These are phyloP conservation scores for Cladosporium cucumerinum DNA, from an alignment of 2,329 filamentous ascomycete species.

Conservation along the genomic window DNA sequence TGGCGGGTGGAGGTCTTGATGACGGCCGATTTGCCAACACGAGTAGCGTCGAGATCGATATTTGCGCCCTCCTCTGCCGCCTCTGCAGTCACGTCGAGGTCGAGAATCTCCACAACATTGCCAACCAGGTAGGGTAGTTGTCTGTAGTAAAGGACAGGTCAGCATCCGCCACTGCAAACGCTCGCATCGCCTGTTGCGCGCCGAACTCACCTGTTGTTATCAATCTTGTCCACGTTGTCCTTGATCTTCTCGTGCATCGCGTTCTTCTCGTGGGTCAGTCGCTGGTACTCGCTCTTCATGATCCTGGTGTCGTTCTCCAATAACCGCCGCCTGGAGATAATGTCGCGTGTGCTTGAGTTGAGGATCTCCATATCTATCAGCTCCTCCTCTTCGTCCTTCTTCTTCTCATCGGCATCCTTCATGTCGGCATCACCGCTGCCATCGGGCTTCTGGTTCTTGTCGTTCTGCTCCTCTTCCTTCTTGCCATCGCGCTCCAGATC, in stretches of 20 bases:
- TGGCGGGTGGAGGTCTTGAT: constrained; percentile 99
- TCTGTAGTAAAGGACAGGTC: not conserved
- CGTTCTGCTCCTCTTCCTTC: constrained; percentile 59
- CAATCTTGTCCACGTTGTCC: constrained; percentile 98
- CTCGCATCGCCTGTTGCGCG: not conserved
- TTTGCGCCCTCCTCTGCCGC: constrained; percentile 97
- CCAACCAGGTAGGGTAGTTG: constrained; percentile 98
- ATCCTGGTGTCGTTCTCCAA: constrained; percentile 97
- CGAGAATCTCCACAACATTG: constrained; percentile 95
- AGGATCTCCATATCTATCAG: constrained; percentile 92
- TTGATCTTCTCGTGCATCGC: constrained; percentile 99
- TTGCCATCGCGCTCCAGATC: constrained; percentile 78
- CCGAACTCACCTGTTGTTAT: constrained; percentile 85
- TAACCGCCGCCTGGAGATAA: constrained; percentile 82
- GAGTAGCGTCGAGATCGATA: constrained; percentile 93
- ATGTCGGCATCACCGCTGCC: constrained; percentile 73
- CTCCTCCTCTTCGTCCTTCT: constrained; percentile 67
- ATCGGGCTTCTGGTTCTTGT: constrained; percentile 55
- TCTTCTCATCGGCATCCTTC: constrained; percentile 69
- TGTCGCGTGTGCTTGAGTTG: constrained; percentile 88
- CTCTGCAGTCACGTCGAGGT: constrained; percentile 93
- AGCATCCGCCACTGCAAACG: constrained; percentile 45
- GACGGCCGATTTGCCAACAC: constrained; percentile 95
- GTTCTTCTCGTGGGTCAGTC: constrained; percentile 89
- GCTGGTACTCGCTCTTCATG: constrained; percentile 96